Percentiles rank a stretch among this genome's conserved stretches.
Evolutionary conservation across 345 rosid species (phyloP).

Genomic region (Ceriops tagal): DNA sequence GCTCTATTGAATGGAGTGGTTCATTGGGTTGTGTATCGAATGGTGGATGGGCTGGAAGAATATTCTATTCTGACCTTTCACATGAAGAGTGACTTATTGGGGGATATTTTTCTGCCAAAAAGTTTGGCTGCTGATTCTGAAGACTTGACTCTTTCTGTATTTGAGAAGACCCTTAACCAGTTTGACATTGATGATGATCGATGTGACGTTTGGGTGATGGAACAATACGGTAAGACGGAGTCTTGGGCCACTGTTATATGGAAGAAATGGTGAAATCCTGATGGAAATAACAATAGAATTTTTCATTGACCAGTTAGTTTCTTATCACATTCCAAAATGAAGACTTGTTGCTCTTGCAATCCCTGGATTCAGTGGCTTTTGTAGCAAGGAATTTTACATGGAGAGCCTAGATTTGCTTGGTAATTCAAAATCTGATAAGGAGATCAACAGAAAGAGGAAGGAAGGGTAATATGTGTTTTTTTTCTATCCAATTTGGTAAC

Average conservation of each 20-base stretch:
- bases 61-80: not conserved
- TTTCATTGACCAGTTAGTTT: not conserved
- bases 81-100: not conserved
- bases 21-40: not conserved
- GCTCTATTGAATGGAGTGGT: not conserved
- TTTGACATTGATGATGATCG: not conserved
- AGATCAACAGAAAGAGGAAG: not conserved
- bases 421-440: not conserved
- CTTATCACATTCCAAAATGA: not conserved
- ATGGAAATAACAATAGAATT: not conserved
- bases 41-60: not conserved
- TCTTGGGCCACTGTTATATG: not conserved
- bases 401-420: conserved; percentile 3
- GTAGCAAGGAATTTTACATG: not conserved
- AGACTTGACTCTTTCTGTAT: not conserved
- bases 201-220: conserved; percentile 8
- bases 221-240: not conserved
- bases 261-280: not conserved
- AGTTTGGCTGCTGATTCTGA: not conserved
- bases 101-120: not conserved
- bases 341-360: not conserved
- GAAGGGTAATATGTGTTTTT: not conserved
- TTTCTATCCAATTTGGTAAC: not conserved
- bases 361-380: not conserved
- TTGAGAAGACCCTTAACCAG: not conserved